phyloP scores from a whole-genome alignment of 2,329 filamentous ascomycete genomes.

The Sporothrix pseudoabietina region DNA sequence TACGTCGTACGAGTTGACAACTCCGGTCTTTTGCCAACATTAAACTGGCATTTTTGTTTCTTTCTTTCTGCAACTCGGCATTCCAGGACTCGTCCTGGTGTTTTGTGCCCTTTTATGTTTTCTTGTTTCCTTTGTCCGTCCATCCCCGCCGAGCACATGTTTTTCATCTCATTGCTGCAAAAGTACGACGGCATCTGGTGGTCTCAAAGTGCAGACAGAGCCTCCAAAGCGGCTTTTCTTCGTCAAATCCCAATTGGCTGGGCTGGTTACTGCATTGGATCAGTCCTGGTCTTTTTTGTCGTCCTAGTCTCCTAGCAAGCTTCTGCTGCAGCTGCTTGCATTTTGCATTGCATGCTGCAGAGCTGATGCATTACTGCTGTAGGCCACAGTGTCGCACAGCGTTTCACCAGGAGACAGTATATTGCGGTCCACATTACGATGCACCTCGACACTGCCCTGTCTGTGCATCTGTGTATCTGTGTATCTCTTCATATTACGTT shows the following conservation, averaged over 20 bases:
- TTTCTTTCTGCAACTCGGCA: not conserved
- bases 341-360: not conserved
- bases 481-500: not conserved
- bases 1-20: not conserved
- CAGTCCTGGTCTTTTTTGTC: not conserved
- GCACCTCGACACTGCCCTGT: constrained; percentile 2
- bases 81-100: not conserved
- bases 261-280: constrained; percentile 19
- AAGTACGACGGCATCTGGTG: constrained; percentile 1
- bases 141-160: not conserved
- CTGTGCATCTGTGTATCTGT: not conserved
- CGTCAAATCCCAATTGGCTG: constrained; percentile 2
- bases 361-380: constrained; percentile 9
- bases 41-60: not conserved
- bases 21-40: not conserved
- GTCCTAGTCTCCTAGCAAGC: not conserved
- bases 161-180: not conserved
- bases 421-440: constrained; percentile 14
- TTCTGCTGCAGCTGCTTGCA: constrained; percentile 4
- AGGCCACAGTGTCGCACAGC: constrained; percentile 7
- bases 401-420: not conserved
- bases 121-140: not conserved
- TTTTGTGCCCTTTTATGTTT: not conserved
- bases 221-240: not conserved
- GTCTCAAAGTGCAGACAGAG: not conserved